Percentiles rank a stretch among this genome's conserved stretches.
phyloP scores from a whole-genome alignment of 1,139 yeast genomes.

The Kodamaea suecica region DNA sequence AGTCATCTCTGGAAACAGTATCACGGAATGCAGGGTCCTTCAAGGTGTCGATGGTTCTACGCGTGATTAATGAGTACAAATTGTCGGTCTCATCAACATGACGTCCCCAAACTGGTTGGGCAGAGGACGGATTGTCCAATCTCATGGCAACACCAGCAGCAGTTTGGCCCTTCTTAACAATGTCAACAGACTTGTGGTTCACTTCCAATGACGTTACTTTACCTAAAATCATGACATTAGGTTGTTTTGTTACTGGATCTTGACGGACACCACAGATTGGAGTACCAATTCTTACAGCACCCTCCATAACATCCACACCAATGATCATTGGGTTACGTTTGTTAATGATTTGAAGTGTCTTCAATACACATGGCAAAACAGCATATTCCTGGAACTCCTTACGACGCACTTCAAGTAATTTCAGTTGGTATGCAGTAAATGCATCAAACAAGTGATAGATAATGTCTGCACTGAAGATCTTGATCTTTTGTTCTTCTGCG shows the following conservation, averaged over 20 bases:
- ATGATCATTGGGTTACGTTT: conserved; percentile 99
- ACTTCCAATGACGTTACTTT: conserved; percentile 87
- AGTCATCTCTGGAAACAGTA: conserved; percentile 89
- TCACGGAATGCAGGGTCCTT: conserved; percentile 98
- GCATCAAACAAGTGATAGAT: conserved; percentile 95
- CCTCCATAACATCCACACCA: conserved; percentile 96
- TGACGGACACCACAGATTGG: conserved; percentile 92
- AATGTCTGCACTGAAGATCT: conserved; percentile 91
- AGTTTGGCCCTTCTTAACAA: conserved; percentile 91
- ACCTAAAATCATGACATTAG: conserved; percentile 73
- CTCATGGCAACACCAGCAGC: conserved; percentile 99
- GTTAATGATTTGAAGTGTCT: conserved; percentile 93
- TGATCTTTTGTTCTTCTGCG: conserved; percentile 88
- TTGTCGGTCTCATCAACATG: conserved; percentile 93
- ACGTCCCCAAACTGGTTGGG: conserved; percentile 98
- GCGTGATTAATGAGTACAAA: conserved; percentile 79
- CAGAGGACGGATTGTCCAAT: conserved; percentile 86
- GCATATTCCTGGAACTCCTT: conserved; percentile 86
- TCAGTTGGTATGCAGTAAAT: conserved; percentile 87
- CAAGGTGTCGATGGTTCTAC: conserved; percentile 93
- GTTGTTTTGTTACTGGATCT: conserved; percentile 81
- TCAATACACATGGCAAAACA: conserved; percentile 90
- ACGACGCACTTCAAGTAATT: conserved; percentile 85
- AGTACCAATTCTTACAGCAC: conserved; percentile 84
- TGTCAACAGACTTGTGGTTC: conserved; percentile 78